phyloP scores from a whole-genome alignment of 2,329 filamentous ascomycete species.

The Colletotrichum trifolii region DNA sequence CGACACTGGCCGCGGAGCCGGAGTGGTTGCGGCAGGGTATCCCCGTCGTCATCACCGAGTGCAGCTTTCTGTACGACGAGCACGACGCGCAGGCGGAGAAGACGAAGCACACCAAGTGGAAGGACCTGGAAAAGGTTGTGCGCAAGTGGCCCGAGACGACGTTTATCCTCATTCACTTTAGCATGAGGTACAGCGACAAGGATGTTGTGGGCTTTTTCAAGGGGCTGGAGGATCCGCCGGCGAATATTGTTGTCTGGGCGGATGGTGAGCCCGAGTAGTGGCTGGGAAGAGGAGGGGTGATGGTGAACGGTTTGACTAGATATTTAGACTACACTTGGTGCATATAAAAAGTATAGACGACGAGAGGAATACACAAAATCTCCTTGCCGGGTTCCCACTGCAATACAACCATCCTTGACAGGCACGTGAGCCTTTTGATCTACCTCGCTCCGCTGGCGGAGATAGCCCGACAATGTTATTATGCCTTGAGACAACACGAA shows the following conservation, averaged over 20 bases:
- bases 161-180: slow-evolving; percentile 61
- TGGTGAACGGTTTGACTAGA: no score
- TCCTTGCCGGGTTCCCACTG: no score
- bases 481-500: no score
- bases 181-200: slow-evolving; percentile 53
- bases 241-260: slow-evolving; percentile 60
- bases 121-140: slow-evolving; percentile 56
- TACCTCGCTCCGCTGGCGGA: no score
- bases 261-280: slow-evolving; percentile 45
- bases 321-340: no score
- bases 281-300: no score
- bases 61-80: slow-evolving; percentile 57
- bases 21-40: slow-evolving; percentile 53
- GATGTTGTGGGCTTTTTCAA: slow-evolving; percentile 55
- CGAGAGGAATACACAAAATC: no score
- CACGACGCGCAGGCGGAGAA: slow-evolving; percentile 56
- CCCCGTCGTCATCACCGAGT: slow-evolving; percentile 61
- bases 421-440: no score
- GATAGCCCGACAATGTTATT: no score
- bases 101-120: slow-evolving; percentile 61
- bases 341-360: no score
- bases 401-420: no score
- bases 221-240: slow-evolving; percentile 50
- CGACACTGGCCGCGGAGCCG: slow-evolving; percentile 51
- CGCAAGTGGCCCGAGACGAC: slow-evolving; percentile 54